Evolutionary conservation across 768 basidiomycete species (phyloP), one percentile per base, ranked within the genome.

Genomic region (Rhizopogon vinicolor): DNA sequence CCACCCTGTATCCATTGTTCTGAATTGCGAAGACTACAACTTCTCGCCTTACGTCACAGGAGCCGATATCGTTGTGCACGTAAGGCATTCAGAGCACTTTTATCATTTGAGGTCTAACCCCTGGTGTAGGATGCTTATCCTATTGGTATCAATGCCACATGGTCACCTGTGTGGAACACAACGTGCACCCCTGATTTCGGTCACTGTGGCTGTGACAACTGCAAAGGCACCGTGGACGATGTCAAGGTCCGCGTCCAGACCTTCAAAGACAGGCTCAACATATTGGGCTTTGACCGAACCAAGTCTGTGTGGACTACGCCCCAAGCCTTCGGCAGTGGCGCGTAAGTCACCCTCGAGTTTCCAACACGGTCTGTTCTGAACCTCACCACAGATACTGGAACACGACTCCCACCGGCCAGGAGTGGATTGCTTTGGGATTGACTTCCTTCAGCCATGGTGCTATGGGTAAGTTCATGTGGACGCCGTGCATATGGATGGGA

Each of bases 241-340:
- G 82, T 91, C 62, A 78, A 79, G 14, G 71, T 72, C 0, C 75
- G 89, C 22, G 79, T 91, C 73, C 86, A 89, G 53, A 76, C 84
- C 40, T 91, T 81, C 70, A 74, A 72, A 49, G 68, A 83, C 44
- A 75, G 88, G 29, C 67, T 86, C 3, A 75, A 80, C 55, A 73
- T 80, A 48, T 78, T 86, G 49, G 86, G 86, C 0, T 85, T 85
- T 78, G 83, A 83, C 57, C 72, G 81, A 9, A 79, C 76, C 7
- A 85, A 87, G 64, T 78, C 84, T 3, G 77, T 90, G 0, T 93
- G 90, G 90, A 81, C 83, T 3, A 86, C 86, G 0, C 87, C 89
- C 7, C 89, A 92, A 66, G 87, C 81, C 0, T 86, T 91, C 62
- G 87, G 87, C n/a, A 77, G 76, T 54, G 67, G 62, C 18, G 62